Percentiles rank a stretch among this genome's conserved stretches.
Evolutionary conservation across 805 yeast species (phyloP).

Genomic region (Kodamaea restingae): DNA sequence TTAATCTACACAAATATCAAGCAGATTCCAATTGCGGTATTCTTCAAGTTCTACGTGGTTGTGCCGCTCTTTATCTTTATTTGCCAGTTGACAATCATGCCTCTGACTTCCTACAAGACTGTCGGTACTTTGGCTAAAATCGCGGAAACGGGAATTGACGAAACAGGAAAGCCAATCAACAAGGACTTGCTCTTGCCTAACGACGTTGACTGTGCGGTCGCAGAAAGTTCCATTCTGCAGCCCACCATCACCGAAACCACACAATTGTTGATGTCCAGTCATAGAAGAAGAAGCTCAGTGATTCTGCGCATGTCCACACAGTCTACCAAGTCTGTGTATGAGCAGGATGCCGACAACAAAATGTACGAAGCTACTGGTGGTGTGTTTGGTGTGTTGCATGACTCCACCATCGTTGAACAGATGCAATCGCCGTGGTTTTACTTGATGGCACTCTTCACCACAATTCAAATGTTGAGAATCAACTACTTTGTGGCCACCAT

Average conservation of each 20-base stretch:
- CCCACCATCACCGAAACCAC: constrained; percentile 41
- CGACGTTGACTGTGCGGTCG: constrained; percentile 21
- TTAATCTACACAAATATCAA: constrained; percentile 48
- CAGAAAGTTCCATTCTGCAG: constrained; percentile 23
- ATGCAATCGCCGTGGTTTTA: constrained; percentile 69
- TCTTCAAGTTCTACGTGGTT: constrained; percentile 62
- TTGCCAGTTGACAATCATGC: constrained; percentile 80
- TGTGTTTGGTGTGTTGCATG: constrained; percentile 60
- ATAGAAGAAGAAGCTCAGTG: constrained; percentile 30
- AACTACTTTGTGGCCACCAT: constrained; percentile 92
- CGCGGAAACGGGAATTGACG: constrained; percentile 71
- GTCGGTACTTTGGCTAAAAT: constrained; percentile 63
- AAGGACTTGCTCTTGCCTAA: constrained; percentile 39
- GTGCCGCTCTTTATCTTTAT: constrained; percentile 76
- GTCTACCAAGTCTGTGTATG: constrained; percentile 59
- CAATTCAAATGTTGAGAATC: constrained; percentile 85
- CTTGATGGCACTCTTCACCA: constrained; percentile 72
- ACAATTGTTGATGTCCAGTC: constrained; percentile 25
- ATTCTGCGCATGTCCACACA: constrained; percentile 28
- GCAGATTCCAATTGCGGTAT: constrained; percentile 45
- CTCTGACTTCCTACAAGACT: constrained; percentile 68
- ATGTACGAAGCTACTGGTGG: constrained; percentile 49
- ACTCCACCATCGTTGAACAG: constrained; percentile 46
- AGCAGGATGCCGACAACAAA: constrained; percentile 59
- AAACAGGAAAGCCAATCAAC: constrained; percentile 56